phyloP scores from a whole-genome alignment of 352 stramenopile species.

The Pythium rishiriense region DNA sequence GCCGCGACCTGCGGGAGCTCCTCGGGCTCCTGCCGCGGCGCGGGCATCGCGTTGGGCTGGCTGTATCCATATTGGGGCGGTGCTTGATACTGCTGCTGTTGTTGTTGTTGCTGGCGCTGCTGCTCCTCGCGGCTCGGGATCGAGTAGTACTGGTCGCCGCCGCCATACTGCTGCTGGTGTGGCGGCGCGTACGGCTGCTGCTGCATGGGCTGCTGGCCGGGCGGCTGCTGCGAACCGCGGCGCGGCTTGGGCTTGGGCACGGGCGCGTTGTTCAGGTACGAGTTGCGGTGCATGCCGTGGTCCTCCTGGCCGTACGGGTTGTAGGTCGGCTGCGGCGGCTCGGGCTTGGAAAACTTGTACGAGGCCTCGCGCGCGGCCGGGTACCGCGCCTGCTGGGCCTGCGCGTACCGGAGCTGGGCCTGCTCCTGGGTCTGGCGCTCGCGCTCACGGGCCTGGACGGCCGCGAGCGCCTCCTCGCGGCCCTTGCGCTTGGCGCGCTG shows the following conservation, averaged over 20 bases:
- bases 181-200: slow-evolving; percentile 30
- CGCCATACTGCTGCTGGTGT: slow-evolving; percentile 2
- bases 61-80: slow-evolving; percentile 21
- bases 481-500: slow-evolving; percentile 79
- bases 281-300: slow-evolving; percentile 43
- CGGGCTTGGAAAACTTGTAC: slow-evolving; percentile 31
- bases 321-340: slow-evolving; percentile 26
- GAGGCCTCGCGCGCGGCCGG: slow-evolving; percentile 28
- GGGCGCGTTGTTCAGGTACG: slow-evolving; percentile 20
- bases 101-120: slow-evolving; percentile 27
- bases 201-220: slow-evolving; percentile 14
- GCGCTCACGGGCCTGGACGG: slow-evolving; percentile 55
- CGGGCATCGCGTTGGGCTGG: neutral
- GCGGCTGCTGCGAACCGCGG: slow-evolving; percentile 16
- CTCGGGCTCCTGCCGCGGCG: slow-evolving; percentile 13
- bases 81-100: slow-evolving; percentile 19
- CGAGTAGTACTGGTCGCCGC: slow-evolving; percentile 12
- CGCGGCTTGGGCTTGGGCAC: slow-evolving; percentile 18
- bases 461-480: slow-evolving; percentile 58
- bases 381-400: slow-evolving; percentile 45
- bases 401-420: slow-evolving; percentile 49
- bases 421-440: slow-evolving; percentile 51
- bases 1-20: slow-evolving; percentile 23
- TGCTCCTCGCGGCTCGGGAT: slow-evolving; percentile 18
- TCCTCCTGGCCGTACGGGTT: slow-evolving; percentile 31